Percentiles rank a stretch among this genome's conserved stretches.
phyloP scores from a whole-genome alignment of 345 rosid genomes.

The Bruguiera gymnorhiza region DNA sequence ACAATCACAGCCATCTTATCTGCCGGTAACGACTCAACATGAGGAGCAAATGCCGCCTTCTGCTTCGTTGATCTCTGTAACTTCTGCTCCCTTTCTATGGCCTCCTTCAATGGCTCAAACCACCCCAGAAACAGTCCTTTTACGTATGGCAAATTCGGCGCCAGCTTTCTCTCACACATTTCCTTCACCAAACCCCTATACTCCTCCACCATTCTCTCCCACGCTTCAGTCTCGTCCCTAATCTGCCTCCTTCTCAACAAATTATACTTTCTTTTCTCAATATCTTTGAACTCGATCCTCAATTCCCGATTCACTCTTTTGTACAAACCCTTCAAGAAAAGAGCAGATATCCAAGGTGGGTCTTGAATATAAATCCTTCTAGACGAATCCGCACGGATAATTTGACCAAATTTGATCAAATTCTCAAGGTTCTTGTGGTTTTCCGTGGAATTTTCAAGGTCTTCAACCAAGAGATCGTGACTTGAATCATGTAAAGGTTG shows the following conservation, averaged over 20 bases:
- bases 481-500: slow-evolving; percentile 24
- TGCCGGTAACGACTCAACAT: slow-evolving; percentile 69
- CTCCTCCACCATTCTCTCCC: slow-evolving; percentile 80
- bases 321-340: slow-evolving; percentile 55
- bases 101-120: slow-evolving; percentile 83
- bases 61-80: slow-evolving; percentile 55
- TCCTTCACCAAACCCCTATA: slow-evolving; percentile 66
- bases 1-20: slow-evolving; percentile 94
- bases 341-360: slow-evolving; percentile 83
- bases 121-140: slow-evolving; percentile 83
- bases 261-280: slow-evolving; percentile 58
- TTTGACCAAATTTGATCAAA: slow-evolving; percentile 21
- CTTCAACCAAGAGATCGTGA: slow-evolving; percentile 24
- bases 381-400: slow-evolving; percentile 22
- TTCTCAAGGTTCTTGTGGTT: slow-evolving; percentile 17
- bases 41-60: slow-evolving; percentile 76
- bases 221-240: slow-evolving; percentile 86
- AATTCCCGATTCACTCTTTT: slow-evolving; percentile 39
- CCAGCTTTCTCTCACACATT: slow-evolving; percentile 75
- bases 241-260: slow-evolving; percentile 70
- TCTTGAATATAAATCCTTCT: slow-evolving; percentile 56
- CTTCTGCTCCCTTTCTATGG: slow-evolving; percentile 69
- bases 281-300: slow-evolving; percentile 50
- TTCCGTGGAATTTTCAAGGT: slow-evolving; percentile 32
- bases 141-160: slow-evolving; percentile 79